Evolutionary conservation across 176 grass and related monocot species (phyloP), one percentile per base, ranked within the genome.

Genomic region (Musa troglodytarum): DNA sequence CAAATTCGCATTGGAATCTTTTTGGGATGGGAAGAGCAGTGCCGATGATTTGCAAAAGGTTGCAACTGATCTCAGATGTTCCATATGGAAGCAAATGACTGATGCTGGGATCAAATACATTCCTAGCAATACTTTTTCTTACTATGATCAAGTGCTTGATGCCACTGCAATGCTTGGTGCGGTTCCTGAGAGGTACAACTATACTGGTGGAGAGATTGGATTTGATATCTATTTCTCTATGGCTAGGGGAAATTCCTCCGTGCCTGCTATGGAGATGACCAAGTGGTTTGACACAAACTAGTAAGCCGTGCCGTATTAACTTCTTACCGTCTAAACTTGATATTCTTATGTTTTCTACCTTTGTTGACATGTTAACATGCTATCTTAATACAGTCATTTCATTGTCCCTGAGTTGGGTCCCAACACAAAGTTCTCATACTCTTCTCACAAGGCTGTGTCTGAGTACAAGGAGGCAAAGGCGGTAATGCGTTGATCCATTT

Each of bases 221-320:
- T 88, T 88, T 10, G 83, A 86, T 76, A 89, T 83, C 43, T 96
- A 89, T 80, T 96, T 96, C 89, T 96, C 92, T 8, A 96, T 96
- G 92, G 92, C 92, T 53, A 96, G 92, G 78, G 89, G 92, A 19
- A 96, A 96, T 62, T 87, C 92, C 69, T 89, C 92, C n/a, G 87
- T 92, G 49, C 89, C 89, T 74, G 92, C 92, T 84, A 92, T 96
- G 92, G 92, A 96, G 83, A 96, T 96, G 92, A 96, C 92, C 78
- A 96, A 96, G 85, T 96, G 92, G 92, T 96, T 96, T 20, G 92
- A 96, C 79, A 96, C 92, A 78, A 96, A 96, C 89, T 96, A 96
- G 92, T 96, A 84, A 92, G 89, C 76, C 21, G 22, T 63, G 89
- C 76, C 21, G 22, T 63, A 3, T 57, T 58, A 59, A 17, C 50